Evolutionary conservation across 2,329 filamentous ascomycete species (phyloP).

Genomic region (Arthrobotrys sphaeroides): DNA sequence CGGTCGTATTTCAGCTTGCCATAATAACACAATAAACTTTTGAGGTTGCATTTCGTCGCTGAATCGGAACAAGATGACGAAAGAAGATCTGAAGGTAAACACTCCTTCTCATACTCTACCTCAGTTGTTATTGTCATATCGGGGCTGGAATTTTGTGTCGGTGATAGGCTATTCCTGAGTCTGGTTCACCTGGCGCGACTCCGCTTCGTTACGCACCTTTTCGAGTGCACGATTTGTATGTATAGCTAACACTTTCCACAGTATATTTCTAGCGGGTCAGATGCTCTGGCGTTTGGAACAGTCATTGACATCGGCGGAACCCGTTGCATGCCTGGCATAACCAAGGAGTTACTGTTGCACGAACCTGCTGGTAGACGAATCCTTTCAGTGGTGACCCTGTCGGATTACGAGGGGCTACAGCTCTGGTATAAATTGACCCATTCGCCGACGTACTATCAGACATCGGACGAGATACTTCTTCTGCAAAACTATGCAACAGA

Average conservation of each 20-base stretch:
- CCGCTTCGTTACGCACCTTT: too few relatives aligned
- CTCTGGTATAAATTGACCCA: background rate
- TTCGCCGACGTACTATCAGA: constrained; percentile 4
- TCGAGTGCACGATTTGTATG: too few relatives aligned
- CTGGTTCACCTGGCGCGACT: too few relatives aligned
- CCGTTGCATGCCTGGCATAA: background rate
- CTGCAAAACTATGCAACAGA: background rate
- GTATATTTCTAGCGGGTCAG: background rate
- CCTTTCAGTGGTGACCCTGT: background rate
- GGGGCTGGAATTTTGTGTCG: too few relatives aligned
- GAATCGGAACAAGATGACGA: too few relatives aligned
- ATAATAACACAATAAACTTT: too few relatives aligned
- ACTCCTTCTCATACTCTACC: too few relatives aligned
- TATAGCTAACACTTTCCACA: background rate
- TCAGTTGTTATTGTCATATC: too few relatives aligned
- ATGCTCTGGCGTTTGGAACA: background rate
- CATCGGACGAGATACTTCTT: background rate
- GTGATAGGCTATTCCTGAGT: too few relatives aligned
- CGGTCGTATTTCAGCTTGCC: too few relatives aligned
- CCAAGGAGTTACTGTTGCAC: background rate
- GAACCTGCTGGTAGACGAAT: background rate
- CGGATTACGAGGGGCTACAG: background rate
- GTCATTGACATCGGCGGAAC: background rate
- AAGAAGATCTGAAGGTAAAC: too few relatives aligned
- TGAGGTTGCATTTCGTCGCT: too few relatives aligned